These are phyloP conservation scores for Leccinum laetum DNA, from an alignment of 1,284 basidiomycete genomes.

Conservation along the genomic window DNA sequence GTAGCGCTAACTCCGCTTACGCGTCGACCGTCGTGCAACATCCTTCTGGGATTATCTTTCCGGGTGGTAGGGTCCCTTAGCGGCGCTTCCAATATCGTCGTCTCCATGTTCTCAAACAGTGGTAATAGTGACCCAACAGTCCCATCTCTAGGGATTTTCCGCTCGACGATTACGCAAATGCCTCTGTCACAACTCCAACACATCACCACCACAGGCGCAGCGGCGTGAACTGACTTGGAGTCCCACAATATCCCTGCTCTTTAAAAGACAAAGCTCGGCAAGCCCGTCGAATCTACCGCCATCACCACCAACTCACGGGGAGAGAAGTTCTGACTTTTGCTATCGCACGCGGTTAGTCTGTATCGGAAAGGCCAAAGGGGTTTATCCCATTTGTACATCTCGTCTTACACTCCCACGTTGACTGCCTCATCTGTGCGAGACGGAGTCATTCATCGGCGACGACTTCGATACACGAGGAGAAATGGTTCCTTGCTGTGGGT, in stretches of 20 bases:
- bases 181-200: conserved; percentile 29
- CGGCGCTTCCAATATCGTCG: conserved; percentile 71
- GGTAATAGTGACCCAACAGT: conserved; percentile 49
- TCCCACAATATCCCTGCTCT: conserved; percentile 47
- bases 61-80: conserved; percentile 72
- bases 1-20: conserved; percentile 35
- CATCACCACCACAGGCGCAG: conserved; percentile 37
- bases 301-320: conserved; percentile 41
- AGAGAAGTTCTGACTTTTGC: too few relatives aligned
- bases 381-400: too few relatives aligned
- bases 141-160: conserved; percentile 53
- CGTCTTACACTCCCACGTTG: too few relatives aligned
- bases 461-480: too few relatives aligned
- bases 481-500: too few relatives aligned
- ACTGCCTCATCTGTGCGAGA: too few relatives aligned
- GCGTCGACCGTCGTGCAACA: conserved; percentile 65
- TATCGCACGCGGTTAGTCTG: too few relatives aligned
- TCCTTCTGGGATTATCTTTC: conserved; percentile 63
- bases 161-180: conserved; percentile 40
- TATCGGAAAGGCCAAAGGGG: too few relatives aligned
- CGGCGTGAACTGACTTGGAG: conserved; percentile 44
- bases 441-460: too few relatives aligned
- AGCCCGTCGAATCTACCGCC: conserved; percentile 54
- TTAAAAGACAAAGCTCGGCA: conserved; percentile 49
- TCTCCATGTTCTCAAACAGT: conserved; percentile 69